Conservation (phyloP, 345 rosid species). For the Salix koriyanagi region DNA sequence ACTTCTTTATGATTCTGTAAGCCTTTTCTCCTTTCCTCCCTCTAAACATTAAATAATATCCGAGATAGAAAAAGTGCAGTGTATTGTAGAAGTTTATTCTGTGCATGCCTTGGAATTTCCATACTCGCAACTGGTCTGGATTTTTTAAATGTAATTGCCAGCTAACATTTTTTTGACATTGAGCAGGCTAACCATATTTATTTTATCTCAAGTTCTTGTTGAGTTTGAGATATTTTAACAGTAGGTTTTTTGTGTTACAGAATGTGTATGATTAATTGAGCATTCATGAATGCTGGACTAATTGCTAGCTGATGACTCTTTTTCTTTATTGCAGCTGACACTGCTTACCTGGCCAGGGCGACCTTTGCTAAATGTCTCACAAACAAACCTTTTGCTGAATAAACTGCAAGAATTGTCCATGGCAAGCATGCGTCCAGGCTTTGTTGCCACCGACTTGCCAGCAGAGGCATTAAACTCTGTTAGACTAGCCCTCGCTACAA, state of each 20-base stretch:
- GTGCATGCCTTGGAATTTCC: neutral
- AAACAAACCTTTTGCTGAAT: constrained; percentile 70
- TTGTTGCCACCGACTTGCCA: constrained; percentile 56
- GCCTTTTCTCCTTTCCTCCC: constrained; percentile 3
- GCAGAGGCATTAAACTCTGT: constrained; percentile 58
- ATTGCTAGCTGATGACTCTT: neutral
- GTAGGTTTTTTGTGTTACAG: no score
- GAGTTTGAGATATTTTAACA: no score
- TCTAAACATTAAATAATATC: neutral
- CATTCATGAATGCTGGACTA: neutral
- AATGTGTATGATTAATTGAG: neutral
- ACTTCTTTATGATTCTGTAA: constrained; percentile 82
- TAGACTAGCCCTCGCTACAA: constrained; percentile 74
- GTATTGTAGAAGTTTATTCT: neutral
- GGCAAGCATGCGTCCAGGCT: constrained; percentile 69
- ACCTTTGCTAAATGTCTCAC: constrained; percentile 58
- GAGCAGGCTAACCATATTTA: neutral
- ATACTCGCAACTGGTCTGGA: neutral
- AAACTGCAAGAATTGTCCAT: constrained; percentile 76
- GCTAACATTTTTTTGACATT: neutral
- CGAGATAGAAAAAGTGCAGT: neutral
- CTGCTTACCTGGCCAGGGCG: constrained; percentile 69
- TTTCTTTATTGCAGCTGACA: constrained; percentile 47
- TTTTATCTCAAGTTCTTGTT: neutral
- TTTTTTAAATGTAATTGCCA: neutral